These are phyloP conservation scores for Gastrolobium villosum DNA, from an alignment of 306 rosid species.

Conservation along the genomic window DNA sequence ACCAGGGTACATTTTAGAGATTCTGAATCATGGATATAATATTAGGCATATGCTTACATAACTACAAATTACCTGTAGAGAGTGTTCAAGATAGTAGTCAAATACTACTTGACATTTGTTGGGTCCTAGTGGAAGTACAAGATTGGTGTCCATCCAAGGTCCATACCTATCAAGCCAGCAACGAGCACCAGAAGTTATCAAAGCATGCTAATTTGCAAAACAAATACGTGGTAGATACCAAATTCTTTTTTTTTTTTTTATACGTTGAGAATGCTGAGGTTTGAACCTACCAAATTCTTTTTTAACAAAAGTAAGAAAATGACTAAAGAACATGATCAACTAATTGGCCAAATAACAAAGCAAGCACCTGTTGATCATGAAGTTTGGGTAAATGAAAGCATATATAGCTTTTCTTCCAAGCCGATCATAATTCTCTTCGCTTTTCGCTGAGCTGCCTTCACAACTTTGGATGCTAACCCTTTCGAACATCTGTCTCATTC, in stretches of 20 bases:
- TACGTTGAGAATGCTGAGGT: too few relatives aligned
- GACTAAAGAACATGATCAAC: neutral
- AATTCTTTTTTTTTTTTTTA: neutral
- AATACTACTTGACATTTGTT: conserved; percentile 78
- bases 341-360: conserved; percentile 31
- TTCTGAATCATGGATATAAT: conserved; percentile 9
- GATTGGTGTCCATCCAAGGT: conserved; percentile 98
- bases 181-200: conserved; percentile 27
- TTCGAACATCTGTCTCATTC: conserved; percentile 68
- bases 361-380: conserved; percentile 91
- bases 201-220: conserved; percentile 36
- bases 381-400: conserved; percentile 88
- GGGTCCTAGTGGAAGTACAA: conserved; percentile 89
- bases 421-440: conserved; percentile 64
- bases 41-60: neutral
- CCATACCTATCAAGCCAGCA: conserved; percentile 72
- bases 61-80: conserved; percentile 69
- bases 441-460: conserved; percentile 56
- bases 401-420: conserved; percentile 83
- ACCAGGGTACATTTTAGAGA: neutral
- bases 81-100: conserved; percentile 85
- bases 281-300: neutral
- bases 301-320: conserved; percentile 6
- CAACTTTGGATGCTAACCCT: conserved; percentile 92
- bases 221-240: neutral